Evolutionary conservation across 2,329 filamentous ascomycete species (phyloP), one percentile per base, ranked within the genome.

Genomic region (Ploettnerulaceae sp.): DNA sequence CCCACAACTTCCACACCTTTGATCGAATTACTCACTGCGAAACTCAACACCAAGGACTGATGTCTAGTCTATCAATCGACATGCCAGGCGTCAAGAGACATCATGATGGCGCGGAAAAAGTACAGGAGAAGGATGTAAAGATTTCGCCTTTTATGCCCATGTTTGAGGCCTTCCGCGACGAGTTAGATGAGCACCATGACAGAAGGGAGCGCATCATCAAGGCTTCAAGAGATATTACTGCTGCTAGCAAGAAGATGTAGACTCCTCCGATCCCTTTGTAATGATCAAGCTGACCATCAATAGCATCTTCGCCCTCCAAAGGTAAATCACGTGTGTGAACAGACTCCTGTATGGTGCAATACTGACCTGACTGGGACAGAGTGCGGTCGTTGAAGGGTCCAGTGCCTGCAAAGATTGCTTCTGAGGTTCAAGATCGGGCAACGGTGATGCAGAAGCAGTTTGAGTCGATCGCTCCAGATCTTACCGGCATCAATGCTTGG

Each of bases 211-310:
- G 85, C 43, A 81, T 95, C 57, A 86, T 94, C 62, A 98, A 97
- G 71, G 84, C 83, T 2, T 94, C 88, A 7, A 76, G 91, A 52
- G 93, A 98, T 66, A 86, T 98, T 48, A 98, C 93, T 5, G 89
- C 89, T 0, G 73, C 89, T 44, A 95, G 89, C 68, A 98, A 98
- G 74, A 98, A 97, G 71, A 94, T 97, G 89, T 95, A n/a, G 68
- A 69, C 75, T 56, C 12, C 28, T n/a, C 7, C 5, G 15, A 3
- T 7, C 8, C 5, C 2, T 3, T 15, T 26, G n/a, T 5, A 26
- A 18, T 5, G 31, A 21, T 7, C 15, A 7, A 37, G 48, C 59
- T 64, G 33, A 65, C 45, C 9, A 28, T 22, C 29, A 24, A 18
- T 52, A 90, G 86, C 49, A 93, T 93, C 57, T 93, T 93, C 66